Base-by-base conservation (phyloP, 345 rosid species). In the Melaleuca alternifolia region DNA sequence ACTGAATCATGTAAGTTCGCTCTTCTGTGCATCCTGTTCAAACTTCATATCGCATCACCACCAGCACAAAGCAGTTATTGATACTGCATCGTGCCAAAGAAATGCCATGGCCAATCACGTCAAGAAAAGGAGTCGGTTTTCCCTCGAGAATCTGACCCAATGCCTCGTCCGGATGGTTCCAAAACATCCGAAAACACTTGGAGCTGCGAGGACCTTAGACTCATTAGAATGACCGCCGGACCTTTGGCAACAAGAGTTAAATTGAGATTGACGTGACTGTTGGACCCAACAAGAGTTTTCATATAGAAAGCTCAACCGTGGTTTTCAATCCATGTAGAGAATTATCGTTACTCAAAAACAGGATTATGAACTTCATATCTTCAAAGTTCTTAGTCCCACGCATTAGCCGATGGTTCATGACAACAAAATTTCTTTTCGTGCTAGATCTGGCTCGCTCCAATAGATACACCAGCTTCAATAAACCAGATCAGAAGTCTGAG, bases 121-220 rank as follows among this genome's bases (percentile, higher is more conserved):
- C 18, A 11, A n/a, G 28, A n/a, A 59, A 30, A 59, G 71, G 26
- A 59, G 26, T n/a, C 12, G 13, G 71, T 59, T 59, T 59, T 59
- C 33, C 37, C 33, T 41, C 33, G 3, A 59, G 33, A 59, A 41
- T 41, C 26, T 13, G 12, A n/a, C 71, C 8, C 9, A n/a, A n/a
- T n/a, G 14, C 33, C 71, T n/a, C 1, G 8, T 59, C 71, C 8
- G 71, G 16, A 59, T 59, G 71, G 71, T 59, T 15, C 33, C 16
- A 2, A n/a, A 59, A 11, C 71, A 59, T 59, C 0, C 8, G 26
- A 59, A 4, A n/a, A 59, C 33, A n/a, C 18, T n/a, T 6, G n/a
- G n/a, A 4, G 1, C 41, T 4, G 4, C 13, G 53, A 13, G 0
- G 71, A n/a, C 71, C 71, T n/a, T 12, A n/a, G 71, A n/a, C 0